These are phyloP conservation scores for Globisporangium nodosum DNA, from an alignment of 352 stramenopile genomes.

Conservation along the genomic window DNA sequence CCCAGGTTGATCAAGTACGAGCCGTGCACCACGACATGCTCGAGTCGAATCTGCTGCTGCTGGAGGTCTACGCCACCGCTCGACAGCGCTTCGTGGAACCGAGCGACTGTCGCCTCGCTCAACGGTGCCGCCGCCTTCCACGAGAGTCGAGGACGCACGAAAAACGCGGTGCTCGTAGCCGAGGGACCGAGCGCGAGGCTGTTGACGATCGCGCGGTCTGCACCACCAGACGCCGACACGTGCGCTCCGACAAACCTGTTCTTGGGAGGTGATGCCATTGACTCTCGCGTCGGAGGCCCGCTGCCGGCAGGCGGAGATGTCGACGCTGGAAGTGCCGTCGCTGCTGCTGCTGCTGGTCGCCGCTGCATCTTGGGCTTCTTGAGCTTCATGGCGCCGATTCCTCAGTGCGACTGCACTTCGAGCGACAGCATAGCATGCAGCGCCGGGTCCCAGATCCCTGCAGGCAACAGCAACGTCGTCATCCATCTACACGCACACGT, in stretches of 20 bases:
- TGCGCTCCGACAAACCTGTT: slow-evolving; percentile 32
- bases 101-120: slow-evolving; percentile 1
- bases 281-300: no score
- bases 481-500: neutral
- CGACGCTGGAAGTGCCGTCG: neutral
- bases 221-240: slow-evolving; percentile 29
- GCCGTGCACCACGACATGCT: slow-evolving; percentile 32
- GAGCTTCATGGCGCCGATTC: neutral
- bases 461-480: neutral
- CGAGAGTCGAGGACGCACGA: slow-evolving; percentile 31
- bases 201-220: slow-evolving; percentile 28
- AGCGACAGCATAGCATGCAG: neutral
- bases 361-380: neutral
- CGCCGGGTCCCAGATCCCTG: neutral
- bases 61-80: neutral
- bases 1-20: slow-evolving; percentile 43
- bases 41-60: slow-evolving; percentile 10
- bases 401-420: neutral
- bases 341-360: neutral
- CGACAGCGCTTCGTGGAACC: slow-evolving; percentile 20
- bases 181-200: slow-evolving; percentile 20
- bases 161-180: slow-evolving; percentile 28
- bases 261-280: neutral
- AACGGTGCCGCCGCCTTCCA: slow-evolving; percentile 25
- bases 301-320: no score